Evolutionary conservation across 2,329 filamentous ascomycete genomes (phyloP), one percentile per base, ranked within the genome.

Genomic region (Pseudopithomyces chartarum): DNA sequence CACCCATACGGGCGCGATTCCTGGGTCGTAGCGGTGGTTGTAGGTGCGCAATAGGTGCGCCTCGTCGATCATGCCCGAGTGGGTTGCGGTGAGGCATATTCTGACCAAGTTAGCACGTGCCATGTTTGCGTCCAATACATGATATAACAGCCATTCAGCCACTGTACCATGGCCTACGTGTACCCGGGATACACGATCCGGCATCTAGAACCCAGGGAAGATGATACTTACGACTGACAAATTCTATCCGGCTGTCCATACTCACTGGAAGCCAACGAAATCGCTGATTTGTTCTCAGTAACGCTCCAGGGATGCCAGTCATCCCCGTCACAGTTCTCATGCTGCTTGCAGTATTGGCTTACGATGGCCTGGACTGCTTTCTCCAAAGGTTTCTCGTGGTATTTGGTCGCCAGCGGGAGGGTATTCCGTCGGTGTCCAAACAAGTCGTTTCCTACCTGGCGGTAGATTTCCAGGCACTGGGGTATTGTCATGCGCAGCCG

Each of bases 1-100:
- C 6, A 80, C 76, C 78, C 79, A 82, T 1, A 76, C 74, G 0
- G 77, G 78, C 2, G 76, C 71, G 0, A 77, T 73, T 0, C 75
- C 66, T 7, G 71, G 63, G 19, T 69, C 61, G 61, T 82, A 82
- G 56, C 71, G 76, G 60, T 81, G 80, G 10, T 79, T 73, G 57
- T 82, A 82, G 1, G 79, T 78, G 12, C 80, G 78, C 7, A 82
- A 73, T 2, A 82, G 74, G 59, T 82, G 78, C 1, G 80, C 80
- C 63, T 80, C 79, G 46, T 76, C 76, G 39, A 82, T 77, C 59
- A 75, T 74, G 38, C 76, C 75, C 39, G 78, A 78, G 66, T 81
- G 80, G 0, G 78, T 81, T 15, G 80, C 80, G 1, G 80, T 81
- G 2, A 82, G 73, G 60, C 80, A 82, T 56, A 80, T 80, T 1